Base-by-base conservation (phyloP, 2,329 filamentous ascomycete genomes). In the Fusarium solani-melongenae region DNA sequence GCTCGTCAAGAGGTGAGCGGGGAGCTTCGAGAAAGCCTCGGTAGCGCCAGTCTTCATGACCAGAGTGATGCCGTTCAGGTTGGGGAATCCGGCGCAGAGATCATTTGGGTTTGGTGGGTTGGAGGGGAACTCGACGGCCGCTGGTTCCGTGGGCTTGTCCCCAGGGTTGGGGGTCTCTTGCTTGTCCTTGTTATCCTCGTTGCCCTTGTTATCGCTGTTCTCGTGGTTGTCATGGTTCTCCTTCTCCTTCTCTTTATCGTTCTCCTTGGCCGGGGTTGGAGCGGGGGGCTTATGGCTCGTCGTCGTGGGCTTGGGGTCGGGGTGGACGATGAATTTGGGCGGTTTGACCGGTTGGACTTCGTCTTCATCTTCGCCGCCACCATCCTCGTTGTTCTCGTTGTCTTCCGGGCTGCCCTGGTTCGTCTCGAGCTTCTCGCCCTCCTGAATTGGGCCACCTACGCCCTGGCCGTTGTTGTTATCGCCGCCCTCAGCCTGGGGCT, bases 31-130 rank as follows among this genome's bases (percentile, higher is more conserved):
- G 73, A 84, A 88, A 14, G 86, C 82, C 76, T 90, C 88, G 49
- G 87, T 89, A 4, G 88, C 87, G 53, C 89, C 88, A 2, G 89
- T 90, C 81, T 91, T 91, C 82, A 91, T 86, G 64, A 90, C 83
- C 31, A 90, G 80, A 34, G 86, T 82, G 51, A 88, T 82, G 67
- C 84, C 83, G 33, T 84, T 80, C 39, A 83, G 83, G 62, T 83
- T 74, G 12, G 85, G 84, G 60, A 87, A 85, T 66, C 79, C 79
- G 49, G 80, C 78, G 74, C 86, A 88, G 2, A 73, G 59, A n/a
- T 39, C 67, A 12, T 62, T 66, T 64, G 31, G 62, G 36, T 56
- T 75, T 8, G 71, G 33, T 20, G 74, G 74, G 14, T 62, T 61
- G 2, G 67, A 69, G 22, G 72, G 71, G 22, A 60, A 39, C 38